Base-by-base conservation (phyloP, 768 basidiomycete species). In the Lactarius quietus region DNA sequence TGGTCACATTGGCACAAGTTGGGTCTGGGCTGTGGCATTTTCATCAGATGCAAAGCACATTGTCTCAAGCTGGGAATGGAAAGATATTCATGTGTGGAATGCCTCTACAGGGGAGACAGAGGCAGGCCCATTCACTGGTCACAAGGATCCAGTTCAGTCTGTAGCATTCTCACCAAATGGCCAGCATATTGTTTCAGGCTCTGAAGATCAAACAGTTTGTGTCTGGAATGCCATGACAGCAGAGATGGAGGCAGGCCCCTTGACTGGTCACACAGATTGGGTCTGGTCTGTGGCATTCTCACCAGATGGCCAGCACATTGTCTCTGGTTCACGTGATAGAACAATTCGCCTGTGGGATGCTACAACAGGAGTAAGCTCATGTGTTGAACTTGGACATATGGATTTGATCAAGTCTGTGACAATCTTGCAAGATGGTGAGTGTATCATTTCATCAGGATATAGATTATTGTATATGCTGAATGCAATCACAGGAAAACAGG, bases 161-260 rank as follows among this genome's bases (percentile, higher is more conserved):
- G 38, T 59, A 9, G 35, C 35, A 41, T 59, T 43, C 58, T 59
- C 58, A 17, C 58, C 58, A 15, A 31, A 59, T 31, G 58, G 58
- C 0, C 38, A 28, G 23, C 72, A 43, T 23, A 31, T 81, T 55
- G 76, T 78, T 38, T 79, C 78, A 0, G 39, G 39, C 39, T 41
- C 39, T 15, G 0, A 3, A 5, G 39, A 41, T 18, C 39, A 18
- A 41, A 41, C 17, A 6, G 18, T 41, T 41, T 6, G 39, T 18
- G 6, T 41, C 4, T 41, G 39, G 39, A 6, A 41, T 6, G 17
- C 39, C 17, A 41, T 6, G 3, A 41, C 39, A 1, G 39, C 17
- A 41, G 39, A 41, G 17, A 12, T 6, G 6, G 39, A 18, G 39
- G 17, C 12, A 12, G 39, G 39, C 3, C 39, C 39, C 6, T 29